phyloP scores from a whole-genome alignment of 495 filamentous ascomycete genomes.

The Aspergillus nidulans region DNA sequence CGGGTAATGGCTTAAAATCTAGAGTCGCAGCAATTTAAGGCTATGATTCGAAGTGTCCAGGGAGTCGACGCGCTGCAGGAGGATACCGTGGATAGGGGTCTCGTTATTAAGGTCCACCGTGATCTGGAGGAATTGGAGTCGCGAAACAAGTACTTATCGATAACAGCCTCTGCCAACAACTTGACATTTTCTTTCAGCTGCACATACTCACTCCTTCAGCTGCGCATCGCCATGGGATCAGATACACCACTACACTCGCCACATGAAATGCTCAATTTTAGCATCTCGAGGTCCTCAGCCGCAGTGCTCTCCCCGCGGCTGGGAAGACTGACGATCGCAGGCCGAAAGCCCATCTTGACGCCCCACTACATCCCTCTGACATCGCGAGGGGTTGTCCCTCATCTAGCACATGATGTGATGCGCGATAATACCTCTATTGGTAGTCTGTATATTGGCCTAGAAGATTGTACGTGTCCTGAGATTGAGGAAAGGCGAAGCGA shows the following conservation, averaged over 20 bases:
- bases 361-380: slow-evolving; percentile 76
- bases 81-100: no score
- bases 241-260: slow-evolving; percentile 11
- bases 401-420: slow-evolving; percentile 83
- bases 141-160: not conserved
- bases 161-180: not conserved
- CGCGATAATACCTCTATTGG: slow-evolving; percentile 56
- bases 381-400: slow-evolving; percentile 79
- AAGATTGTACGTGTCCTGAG: slow-evolving; percentile 72
- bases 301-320: slow-evolving; percentile 46
- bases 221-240: slow-evolving; percentile 25
- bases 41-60: no score
- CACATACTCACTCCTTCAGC: slow-evolving; percentile 6
- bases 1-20: no score
- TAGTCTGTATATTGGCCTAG: slow-evolving; percentile 76
- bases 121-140: not conserved
- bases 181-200: slow-evolving; percentile 12
- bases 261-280: slow-evolving; percentile 32
- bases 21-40: not conserved
- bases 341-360: slow-evolving; percentile 62
- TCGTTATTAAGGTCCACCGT: not conserved
- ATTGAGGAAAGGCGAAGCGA: not conserved
- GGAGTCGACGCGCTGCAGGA: no score
- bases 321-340: slow-evolving; percentile 57
- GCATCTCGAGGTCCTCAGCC: slow-evolving; percentile 20